These are phyloP conservation scores for Magnolia officinalis DNA, from an alignment of 164 flowering plant species.

Conservation along the genomic window DNA sequence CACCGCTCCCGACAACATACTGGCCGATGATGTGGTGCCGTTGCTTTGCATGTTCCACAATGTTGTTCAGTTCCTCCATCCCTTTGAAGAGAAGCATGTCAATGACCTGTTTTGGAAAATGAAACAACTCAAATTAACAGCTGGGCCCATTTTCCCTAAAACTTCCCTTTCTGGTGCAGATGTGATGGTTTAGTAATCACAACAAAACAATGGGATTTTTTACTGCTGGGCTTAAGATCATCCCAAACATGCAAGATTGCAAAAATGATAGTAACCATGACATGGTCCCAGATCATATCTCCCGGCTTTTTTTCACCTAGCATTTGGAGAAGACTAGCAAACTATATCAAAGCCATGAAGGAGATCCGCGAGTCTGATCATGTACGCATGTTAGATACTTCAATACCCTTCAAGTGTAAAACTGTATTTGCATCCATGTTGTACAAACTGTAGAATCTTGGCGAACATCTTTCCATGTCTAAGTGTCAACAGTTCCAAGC, in stretches of 20 bases:
- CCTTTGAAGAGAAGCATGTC: conserved; percentile 90
- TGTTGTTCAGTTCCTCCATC: conserved; percentile 67
- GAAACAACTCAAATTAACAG: neutral
- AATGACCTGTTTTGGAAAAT: conserved; percentile 50
- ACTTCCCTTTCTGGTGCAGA: neutral
- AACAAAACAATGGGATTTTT: no score
- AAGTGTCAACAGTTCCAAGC: no score
- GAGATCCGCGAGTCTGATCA: neutral
- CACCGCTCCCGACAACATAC: conserved; percentile 62
- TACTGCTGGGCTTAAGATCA: no score
- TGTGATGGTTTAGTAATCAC: no score
- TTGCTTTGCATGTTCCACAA: conserved; percentile 81
- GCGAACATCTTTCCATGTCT: neutral
- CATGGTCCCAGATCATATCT: no score
- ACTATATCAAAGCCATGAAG: neutral
- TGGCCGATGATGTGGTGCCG: conserved; percentile 93
- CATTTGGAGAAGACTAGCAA: neutral
- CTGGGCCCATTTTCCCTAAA: neutral
- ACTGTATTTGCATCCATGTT: neutral
- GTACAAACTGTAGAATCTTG: no score
- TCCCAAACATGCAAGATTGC: no score
- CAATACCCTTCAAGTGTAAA: neutral
- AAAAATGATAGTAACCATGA: no score
- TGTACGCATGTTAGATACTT: no score
- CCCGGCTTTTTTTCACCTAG: neutral